A percentile compares a stretch with the other conserved stretches of the same genome.
phyloP scores from a whole-genome alignment of 768 basidiomycete species.

The Mycena filopes region DNA sequence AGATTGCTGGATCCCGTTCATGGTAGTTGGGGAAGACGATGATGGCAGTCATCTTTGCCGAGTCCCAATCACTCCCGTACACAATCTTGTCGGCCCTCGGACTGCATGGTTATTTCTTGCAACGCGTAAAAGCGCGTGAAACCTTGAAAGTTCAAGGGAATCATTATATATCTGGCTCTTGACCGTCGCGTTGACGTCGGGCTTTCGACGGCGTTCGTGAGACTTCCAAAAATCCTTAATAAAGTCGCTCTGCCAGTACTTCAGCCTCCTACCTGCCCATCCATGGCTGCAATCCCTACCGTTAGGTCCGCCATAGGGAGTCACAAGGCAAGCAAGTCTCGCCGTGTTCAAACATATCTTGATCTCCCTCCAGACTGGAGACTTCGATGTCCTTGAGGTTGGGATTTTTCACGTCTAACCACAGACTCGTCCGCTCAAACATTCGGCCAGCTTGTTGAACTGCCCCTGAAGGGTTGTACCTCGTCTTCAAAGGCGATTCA shows the following conservation, averaged over 20 bases:
- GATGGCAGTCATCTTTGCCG: too few relatives aligned
- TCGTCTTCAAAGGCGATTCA: neutral
- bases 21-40: too few relatives aligned
- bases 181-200: neutral
- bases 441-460: constrained; percentile 10
- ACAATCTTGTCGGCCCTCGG: too few relatives aligned
- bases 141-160: too few relatives aligned
- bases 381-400: constrained; percentile 64
- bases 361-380: constrained; percentile 52
- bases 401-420: neutral
- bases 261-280: neutral
- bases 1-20: too few relatives aligned
- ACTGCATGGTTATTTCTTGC: too few relatives aligned
- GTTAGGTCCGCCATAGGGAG: constrained; percentile 19
- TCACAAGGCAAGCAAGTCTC: constrained; percentile 48
- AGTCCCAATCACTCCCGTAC: too few relatives aligned
- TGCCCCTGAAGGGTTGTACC: constrained; percentile 22
- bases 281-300: constrained; percentile 29
- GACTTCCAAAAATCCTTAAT: neutral
- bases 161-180: too few relatives aligned
- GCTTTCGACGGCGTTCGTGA: neutral
- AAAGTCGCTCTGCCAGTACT: neutral
- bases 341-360: constrained; percentile 47
- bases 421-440: neutral
- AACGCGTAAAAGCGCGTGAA: too few relatives aligned